Base-by-base conservation (phyloP, 2,329 filamentous ascomycete genomes). In the Cordyceps fumosorosea region DNA sequence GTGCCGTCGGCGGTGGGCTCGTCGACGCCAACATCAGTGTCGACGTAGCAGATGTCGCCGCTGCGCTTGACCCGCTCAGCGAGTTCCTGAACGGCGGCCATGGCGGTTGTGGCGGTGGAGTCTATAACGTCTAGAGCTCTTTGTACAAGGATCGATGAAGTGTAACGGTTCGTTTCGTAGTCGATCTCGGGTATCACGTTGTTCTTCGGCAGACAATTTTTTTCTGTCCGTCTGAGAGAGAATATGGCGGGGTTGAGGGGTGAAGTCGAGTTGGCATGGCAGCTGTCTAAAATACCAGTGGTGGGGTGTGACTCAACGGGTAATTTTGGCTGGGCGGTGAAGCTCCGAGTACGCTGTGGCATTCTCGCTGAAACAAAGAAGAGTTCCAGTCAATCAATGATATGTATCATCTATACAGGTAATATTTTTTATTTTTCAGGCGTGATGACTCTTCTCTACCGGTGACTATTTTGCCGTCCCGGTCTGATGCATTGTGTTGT, bases 11-110 rank as follows among this genome's bases (percentile, higher is more conserved):
- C 84, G 64, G 81, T 73, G 67, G 84, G 75, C 70, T 89, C 85
- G 77, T 95, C 92, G 68, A 82, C 79, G 69, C 92, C 92, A 67
- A 81, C 81, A 69, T 91, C 89, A 72, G 91, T 89, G 79, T 96
- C 91, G 72, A 96, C 83, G 78, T 93, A 91, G 74, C 89, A 81
- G 62, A 60, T 78, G 18, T 75, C 72, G 69, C 74, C 72, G 68
- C 73, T 73, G 68, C 73, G 71, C 74, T 80, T 82, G 68, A 76
- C 72, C 71, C 81, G 77, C 65, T 81, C 77, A 68, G 80, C 79
- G 68, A 83, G 76, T 64, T 82, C 80, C 69, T 81, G 77, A 48
- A 78, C 68, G 64, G 76, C 73, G 58, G 77, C 72, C 77, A 80
- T 80, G 64, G 60, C 72, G 65, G 63, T 50, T 11, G 52, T 80